Evolutionary conservation across 2,329 filamentous ascomycete species (phyloP).

Genomic region (Emmonsiellopsis sp.): DNA sequence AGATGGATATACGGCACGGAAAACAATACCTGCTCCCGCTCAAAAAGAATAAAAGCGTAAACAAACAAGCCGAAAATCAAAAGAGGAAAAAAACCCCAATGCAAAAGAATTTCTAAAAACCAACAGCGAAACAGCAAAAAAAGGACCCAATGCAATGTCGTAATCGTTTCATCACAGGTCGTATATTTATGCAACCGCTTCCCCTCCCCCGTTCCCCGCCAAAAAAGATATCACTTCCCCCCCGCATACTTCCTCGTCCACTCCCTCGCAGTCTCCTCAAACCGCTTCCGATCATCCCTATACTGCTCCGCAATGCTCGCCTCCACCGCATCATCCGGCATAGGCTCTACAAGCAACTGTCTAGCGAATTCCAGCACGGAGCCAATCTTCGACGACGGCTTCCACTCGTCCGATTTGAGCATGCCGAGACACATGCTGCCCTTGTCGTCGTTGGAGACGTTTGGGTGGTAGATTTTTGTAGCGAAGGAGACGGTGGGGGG

Average conservation of each 20-base stretch:
- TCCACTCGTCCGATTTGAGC: slow-evolving; percentile 83
- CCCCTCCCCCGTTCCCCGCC: too few species aligned
- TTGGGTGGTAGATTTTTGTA: slow-evolving; percentile 97
- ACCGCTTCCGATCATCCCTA: slow-evolving; percentile 57
- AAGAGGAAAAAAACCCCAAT: too few species aligned
- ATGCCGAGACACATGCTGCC: slow-evolving; percentile 80
- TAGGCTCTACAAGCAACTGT: slow-evolving; percentile 67
- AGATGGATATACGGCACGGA: too few species aligned
- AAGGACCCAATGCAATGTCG: too few species aligned
- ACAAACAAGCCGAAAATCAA: too few species aligned
- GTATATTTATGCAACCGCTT: too few species aligned
- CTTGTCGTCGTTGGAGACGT: slow-evolving; percentile 77
- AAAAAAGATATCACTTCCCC: not conserved
- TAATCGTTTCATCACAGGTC: too few species aligned
- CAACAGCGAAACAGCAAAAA: too few species aligned
- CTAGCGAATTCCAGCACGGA: slow-evolving; percentile 70
- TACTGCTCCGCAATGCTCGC: slow-evolving; percentile 77
- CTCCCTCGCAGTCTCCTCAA: slow-evolving; percentile 64
- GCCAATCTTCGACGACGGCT: slow-evolving; percentile 69
- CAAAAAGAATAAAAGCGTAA: too few species aligned
- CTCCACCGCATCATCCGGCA: slow-evolving; percentile 85
- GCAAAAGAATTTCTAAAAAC: too few species aligned
- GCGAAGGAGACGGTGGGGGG: slow-evolving; percentile 97
- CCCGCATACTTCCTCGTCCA: slow-evolving; percentile 66
- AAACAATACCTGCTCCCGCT: too few species aligned